Base-by-base conservation (phyloP, 1,139 yeast species). In the Yamadazyma dendronema region DNA sequence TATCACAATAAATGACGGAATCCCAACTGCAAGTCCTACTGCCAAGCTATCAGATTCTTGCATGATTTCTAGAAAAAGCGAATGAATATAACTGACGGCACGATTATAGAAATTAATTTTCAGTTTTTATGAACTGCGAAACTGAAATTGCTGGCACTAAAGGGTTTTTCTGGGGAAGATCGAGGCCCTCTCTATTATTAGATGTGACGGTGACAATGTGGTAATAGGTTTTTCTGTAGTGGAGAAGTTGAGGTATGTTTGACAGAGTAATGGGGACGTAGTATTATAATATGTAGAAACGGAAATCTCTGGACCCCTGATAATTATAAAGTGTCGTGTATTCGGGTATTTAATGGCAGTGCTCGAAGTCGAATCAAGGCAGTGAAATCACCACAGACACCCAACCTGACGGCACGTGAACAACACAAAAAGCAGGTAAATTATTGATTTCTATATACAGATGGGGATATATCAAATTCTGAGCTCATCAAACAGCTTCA, bases 1-100 rank as follows among this genome's bases (percentile, higher is more conserved):
- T 6, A 67, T 34, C 17, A 67, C 55, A 12, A 65, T 28, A 31
- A 60, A 53, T 26, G 67, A 54, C 3, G 75, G 74, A 25, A 67
- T 49, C 6, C 76, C 75, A 24, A 71, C 66, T 13, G 74, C 70
- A 33, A 70, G 54, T 3, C 75, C 75, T 13, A 70, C 74, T 10
- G 74, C 56, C 36, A 59, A 46, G 11, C 55, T 49, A 39, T 57
- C 48, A 11, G 53, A 42, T 36, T 48, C 43, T 14, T 42, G 54
- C 63, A 59, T 59, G 17, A 12, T 19, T 19, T 19, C 22, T 19
- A 6, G 6, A 19, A 19, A 19, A 19, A 19, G 9, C 22, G 22
- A 24, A 24, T 5, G 13, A 21, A 3, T 23, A 22, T 24, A 14
- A 12, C 10, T 27, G 6, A 9, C 5, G n/a, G 12, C 27, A 24